phyloP scores from a whole-genome alignment of 169 alveolate species.

The Cryptosporidium tyzzeri region DNA sequence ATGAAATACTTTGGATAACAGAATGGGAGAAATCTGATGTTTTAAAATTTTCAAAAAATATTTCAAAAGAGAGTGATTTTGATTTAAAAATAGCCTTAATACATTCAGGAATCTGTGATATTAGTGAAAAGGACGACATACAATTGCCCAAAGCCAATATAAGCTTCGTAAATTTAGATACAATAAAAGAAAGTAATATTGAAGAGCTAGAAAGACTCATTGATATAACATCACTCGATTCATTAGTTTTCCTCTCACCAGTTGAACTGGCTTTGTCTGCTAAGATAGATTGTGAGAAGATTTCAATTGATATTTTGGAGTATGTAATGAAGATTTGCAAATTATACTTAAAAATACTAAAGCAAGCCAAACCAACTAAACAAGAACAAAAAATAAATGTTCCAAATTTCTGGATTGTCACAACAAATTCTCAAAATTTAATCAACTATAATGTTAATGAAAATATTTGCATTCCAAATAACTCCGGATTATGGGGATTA shows the following conservation, averaged over 20 bases:
- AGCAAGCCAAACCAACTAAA: not conserved
- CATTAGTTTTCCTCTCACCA: constrained; percentile 23
- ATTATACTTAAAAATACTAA: not conserved
- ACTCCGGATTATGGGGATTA: constrained; percentile 87
- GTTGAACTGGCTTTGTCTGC: not conserved
- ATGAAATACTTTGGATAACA: constrained; percentile 36
- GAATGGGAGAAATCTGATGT: constrained; percentile 20
- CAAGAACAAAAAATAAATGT: not conserved
- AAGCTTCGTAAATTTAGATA: constrained; percentile 14
- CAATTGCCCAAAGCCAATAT: not conserved
- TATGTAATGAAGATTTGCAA: constrained; percentile 24
- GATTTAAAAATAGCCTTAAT: constrained; percentile 6
- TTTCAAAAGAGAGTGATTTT: not conserved
- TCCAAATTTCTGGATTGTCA: constrained; percentile 49
- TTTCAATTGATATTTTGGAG: constrained; percentile 36
- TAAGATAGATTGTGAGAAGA: not conserved
- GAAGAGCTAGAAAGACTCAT: not conserved
- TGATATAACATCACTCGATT: not conserved
- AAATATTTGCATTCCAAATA: constrained; percentile 71
- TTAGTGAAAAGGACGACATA: not conserved
- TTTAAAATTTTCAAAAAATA: not conserved
- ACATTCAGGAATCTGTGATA: not conserved
- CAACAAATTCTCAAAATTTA: constrained; percentile 49
- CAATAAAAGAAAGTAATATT: not conserved
- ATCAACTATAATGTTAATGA: not conserved